Evolutionary conservation across 768 basidiomycete genomes (phyloP), one percentile per base, ranked within the genome.

Genomic region (Phaffia tasmanica): DNA sequence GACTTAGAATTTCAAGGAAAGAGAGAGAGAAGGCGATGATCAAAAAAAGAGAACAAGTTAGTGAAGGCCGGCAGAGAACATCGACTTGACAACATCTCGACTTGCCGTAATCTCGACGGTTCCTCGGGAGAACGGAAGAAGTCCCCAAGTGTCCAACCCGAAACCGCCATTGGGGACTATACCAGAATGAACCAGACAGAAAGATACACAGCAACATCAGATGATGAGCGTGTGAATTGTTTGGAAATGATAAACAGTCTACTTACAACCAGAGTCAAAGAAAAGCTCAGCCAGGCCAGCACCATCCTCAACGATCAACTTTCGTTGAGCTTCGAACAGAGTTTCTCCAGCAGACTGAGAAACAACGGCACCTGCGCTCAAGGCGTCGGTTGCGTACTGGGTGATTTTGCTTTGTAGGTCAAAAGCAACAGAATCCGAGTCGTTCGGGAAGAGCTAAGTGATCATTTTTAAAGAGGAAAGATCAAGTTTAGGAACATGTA

Each of bases 241-340:
- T 21, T 27, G 18, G 18, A 59, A 7, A 18, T 15, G 30, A 18
- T 5, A 19, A n/a, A n/a, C n/a, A n/a, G n/a, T 11, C 4, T 4
- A 25, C 42, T 47, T 3, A 49, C 60, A 64, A 47, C 63, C 63
- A n/a, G 54, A 74, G 18, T 76, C 72, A 61, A 82, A 72, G 48
- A 87, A 75, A 25, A 86, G 76, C 74, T 87, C 86, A 30, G 85
- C 76, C 65, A 83, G 79, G 0, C 81, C 84, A 60, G 81, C 80
- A 49, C 80, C 80, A 25, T n/a, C 47, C 46, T 64, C 63, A 48
- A 64, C 42, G 55, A 64, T 64, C 7, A 64, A 48, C 23, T 56
- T 55, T 6, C 55, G 63, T 35, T 56, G 54, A 11, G 30, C 23
- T 0, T 64, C 63, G 25, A 64, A 64, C 3, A 64, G 54, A 6